A percentile compares a stretch with the other conserved stretches of the same genome.
phyloP scores from a whole-genome alignment of 441 rosid species.

The Populus tomentosa region DNA sequence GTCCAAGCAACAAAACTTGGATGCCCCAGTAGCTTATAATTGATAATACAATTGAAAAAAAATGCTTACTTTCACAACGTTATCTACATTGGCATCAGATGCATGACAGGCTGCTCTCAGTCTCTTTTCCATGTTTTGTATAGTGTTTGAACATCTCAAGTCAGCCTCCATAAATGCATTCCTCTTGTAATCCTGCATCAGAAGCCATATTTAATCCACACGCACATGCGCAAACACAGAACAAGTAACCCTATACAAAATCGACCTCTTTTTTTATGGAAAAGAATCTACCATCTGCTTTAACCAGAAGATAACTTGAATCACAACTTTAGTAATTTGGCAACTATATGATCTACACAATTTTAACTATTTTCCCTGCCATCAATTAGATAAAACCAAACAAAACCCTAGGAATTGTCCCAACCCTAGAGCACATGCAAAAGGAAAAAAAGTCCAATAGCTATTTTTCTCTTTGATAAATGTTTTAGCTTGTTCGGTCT shows the following conservation, averaged over 20 bases:
- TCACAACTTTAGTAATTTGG: not conserved
- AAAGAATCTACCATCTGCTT: not conserved
- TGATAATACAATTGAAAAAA: not conserved
- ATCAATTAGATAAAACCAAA: not conserved
- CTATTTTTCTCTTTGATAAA: not conserved
- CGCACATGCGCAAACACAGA: not conserved
- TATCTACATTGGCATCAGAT: conserved; percentile 73
- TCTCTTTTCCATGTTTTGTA: conserved; percentile 90
- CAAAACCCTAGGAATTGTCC: not conserved
- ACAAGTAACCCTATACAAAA: not conserved
- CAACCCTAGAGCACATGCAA: not conserved
- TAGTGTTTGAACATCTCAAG: conserved; percentile 55
- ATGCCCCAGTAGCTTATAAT: not conserved
- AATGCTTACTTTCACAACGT: conserved; percentile 65
- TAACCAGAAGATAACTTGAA: not conserved
- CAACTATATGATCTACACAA: not conserved
- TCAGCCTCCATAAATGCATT: conserved; percentile 89
- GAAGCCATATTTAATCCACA: not conserved
- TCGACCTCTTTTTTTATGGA: not conserved
- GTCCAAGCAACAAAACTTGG: not conserved
- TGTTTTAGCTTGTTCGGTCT: not conserved
- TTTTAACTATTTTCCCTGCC: not conserved
- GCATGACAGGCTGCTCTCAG: conserved; percentile 94
- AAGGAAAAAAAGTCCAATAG: not conserved
- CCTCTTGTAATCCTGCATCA: conserved; percentile 6